Base-by-base conservation (phyloP, 345 rosid genomes). In the Lepidium aucheri region DNA sequence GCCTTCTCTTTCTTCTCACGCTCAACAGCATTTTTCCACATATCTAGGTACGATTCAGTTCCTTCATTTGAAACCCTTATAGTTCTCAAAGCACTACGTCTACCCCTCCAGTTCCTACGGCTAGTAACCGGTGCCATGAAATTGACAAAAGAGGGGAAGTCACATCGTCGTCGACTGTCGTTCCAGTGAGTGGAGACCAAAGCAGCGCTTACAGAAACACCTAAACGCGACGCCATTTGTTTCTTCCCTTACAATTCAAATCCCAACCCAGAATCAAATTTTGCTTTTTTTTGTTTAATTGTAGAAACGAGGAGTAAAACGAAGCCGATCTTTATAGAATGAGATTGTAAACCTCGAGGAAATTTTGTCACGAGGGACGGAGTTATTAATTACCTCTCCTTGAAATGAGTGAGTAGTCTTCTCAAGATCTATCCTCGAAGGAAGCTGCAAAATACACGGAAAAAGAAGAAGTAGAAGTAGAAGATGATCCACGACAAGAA, bases 1-100 rank as follows among this genome's bases (percentile, higher is more conserved):
- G 84, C 95, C 8, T 52, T 65, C 13, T 84, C 82, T 80, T 84
- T 86, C 81, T 81, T 76, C 61, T 86, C 88, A 30, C 91, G 85
- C 32, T 87, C 93, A 40, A 75, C 76, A 7, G 98, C 93, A 65
- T 72, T 92, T 77, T 61, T 83, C 98, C 98, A 87, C 93, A 86
- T 89, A 68, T 78, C 72, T 35, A 92, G 82, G 72, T 92, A 92
- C 12, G 98, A 87, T 34, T 79, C 80, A 3, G 69, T 6, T 72
- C 59, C 81, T 17, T 74, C 84, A 18, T 68, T 70, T 2, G 82
- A 72, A 68, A 59, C 88, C 77, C 82, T 72, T 17, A 83, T 60
- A 7, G 26, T 74, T 22, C 20, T 60, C 39, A 68, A 36, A 9
- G 68, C 67, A 9, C 34, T 67, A n/a, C 72, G 53, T 2, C 72